Base-by-base conservation (phyloP, 2,329 filamentous ascomycete species). In the Neurospora sp. region DNA sequence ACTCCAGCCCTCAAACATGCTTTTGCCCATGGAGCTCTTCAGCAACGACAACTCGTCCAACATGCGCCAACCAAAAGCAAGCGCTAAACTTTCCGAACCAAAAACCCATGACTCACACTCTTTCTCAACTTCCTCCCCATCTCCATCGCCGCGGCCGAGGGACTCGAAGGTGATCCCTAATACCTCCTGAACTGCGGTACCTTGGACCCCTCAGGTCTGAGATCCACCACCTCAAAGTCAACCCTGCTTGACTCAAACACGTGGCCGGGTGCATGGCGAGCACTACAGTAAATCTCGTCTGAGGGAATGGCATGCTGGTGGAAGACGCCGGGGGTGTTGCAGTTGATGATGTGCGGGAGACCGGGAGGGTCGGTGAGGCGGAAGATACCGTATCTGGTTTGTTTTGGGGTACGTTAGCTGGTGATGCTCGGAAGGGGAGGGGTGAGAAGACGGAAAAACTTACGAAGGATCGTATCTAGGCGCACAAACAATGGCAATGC, bases 401-500 rank as follows among this genome's bases (percentile, higher is more conserved):
- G 19, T 19, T n/a, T 3, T 1, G 19, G 11, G 46, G 11, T 7
- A 2, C 1, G 17, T 38, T 13, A n/a, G 43, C 17, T 46, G 42
- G 4, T 19, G 38, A 68, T 36, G 5, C 4, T 38, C 4, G 19
- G 38, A 38, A 17, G 43, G 46, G 28, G 4, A n/a, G 7, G 13
- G 38, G 19, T 19, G 11, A 39, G 38, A 8, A 36, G 17, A 33
- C 46, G 39, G 11, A 38, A 23, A 46, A 28, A 85, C 89, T 82
- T 82, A 94, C 88, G 89, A 91, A 66, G 91, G 92, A 42, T 85
- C 84, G 76, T 91, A 93, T 70, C 87, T 91, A 0, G 96, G 96
- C 6, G 96, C 93, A 81, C 96, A 99, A 46, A 99, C 96, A 76
- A 99, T 97, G 4, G 96, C 96, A 73, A 99, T 93, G 76, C 93